Conservation (phyloP, 1,139 yeast species). For the Tardiomyces digboiensis region DNA sequence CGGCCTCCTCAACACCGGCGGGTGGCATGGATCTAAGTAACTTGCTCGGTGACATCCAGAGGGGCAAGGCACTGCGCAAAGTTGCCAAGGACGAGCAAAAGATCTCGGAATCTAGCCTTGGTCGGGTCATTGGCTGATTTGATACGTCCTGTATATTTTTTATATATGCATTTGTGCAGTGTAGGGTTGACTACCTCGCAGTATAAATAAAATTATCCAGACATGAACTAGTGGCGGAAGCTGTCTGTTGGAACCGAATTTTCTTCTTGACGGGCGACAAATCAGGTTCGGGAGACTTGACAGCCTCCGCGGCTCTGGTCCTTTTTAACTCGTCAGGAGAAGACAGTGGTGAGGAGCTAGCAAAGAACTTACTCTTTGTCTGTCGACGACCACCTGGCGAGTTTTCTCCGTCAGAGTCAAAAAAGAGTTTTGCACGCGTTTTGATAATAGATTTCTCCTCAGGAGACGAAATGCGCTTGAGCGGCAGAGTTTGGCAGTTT, state of each 20-base stretch:
- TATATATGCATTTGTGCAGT: constrained; percentile 21
- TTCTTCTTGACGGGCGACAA: background rate
- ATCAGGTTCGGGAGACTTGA: background rate
- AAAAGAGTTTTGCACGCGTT: background rate
- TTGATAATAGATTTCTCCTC: background rate
- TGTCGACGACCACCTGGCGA: background rate
- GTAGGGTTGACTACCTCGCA: background rate
- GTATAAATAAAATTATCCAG: background rate
- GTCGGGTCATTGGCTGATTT: constrained; percentile 34
- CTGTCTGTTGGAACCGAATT: background rate
- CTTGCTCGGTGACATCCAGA: constrained; percentile 47
- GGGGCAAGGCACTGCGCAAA: constrained; percentile 40
- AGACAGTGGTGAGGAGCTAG: background rate
- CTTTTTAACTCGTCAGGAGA: background rate
- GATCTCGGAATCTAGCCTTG: constrained; percentile 37
- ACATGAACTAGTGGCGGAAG: background rate
- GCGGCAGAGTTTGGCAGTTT: background rate
- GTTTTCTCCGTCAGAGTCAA: background rate
- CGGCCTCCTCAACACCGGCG: constrained; percentile 22
- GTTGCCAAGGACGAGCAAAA: constrained; percentile 40
- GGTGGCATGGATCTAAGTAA: constrained; percentile 36
- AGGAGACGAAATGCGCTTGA: too few species aligned
- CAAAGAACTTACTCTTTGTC: background rate
- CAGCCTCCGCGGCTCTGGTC: background rate
- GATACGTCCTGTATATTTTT: background rate